A percentile compares a stretch with the other conserved stretches of the same genome.
These are phyloP conservation scores for Jamesozyma lodderae DNA, from an alignment of 805 yeast species.

Conservation along the genomic window DNA sequence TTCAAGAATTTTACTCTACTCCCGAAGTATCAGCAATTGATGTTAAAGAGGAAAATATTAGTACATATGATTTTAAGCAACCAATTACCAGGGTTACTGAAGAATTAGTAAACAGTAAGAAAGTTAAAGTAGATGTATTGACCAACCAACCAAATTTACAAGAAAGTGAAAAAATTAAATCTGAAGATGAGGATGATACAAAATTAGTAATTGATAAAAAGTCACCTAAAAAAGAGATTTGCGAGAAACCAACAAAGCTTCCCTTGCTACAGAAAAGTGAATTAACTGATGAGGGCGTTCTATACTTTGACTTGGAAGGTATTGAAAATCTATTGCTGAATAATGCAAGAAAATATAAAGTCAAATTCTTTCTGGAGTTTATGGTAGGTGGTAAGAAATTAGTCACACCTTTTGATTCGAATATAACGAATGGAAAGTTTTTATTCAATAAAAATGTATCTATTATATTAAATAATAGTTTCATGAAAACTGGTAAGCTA, in stretches of 20 bases:
- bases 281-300: constrained; percentile 34
- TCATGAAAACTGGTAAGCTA: constrained; percentile 38
- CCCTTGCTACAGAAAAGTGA: no score
- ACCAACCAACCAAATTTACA: no score
- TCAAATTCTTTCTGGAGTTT: constrained; percentile 41
- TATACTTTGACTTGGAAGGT: constrained; percentile 43
- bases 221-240: neutral
- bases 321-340: constrained; percentile 40
- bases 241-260: neutral
- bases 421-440: constrained; percentile 23
- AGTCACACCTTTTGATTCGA: constrained; percentile 9
- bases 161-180: neutral
- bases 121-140: no score
- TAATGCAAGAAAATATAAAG: constrained; percentile 37
- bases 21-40: no score
- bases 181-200: neutral
- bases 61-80: no score
- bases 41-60: no score
- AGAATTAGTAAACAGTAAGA: no score
- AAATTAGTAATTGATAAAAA: neutral
- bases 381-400: constrained; percentile 39
- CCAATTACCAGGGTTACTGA: no score
- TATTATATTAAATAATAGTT: constrained; percentile 26
- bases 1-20: no score
- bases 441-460: constrained; percentile 67